Evolutionary conservation across 179 eudicot species (phyloP), one percentile per base, ranked within the genome.

Genomic region (Carnegiea gigantea): DNA sequence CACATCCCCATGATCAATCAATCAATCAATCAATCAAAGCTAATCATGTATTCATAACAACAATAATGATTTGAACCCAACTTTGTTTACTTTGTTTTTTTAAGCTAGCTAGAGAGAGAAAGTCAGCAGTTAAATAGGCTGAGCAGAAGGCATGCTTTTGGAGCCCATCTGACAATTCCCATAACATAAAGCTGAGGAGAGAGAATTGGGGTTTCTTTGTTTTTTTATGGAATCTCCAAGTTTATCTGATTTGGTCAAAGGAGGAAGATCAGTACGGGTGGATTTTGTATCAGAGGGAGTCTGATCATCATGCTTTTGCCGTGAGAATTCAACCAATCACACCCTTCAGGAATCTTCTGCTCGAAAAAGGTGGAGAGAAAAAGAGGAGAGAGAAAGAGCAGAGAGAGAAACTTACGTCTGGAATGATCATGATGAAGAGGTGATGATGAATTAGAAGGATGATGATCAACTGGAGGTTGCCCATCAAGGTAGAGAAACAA

Each of bases 401-500:
- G 46, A 40, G 40, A 40, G 71, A 64, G 51, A 60, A 81, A 57
- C 95, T 89, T 77, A 95, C 98, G 99, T 18, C 73, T 70, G 84
- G 88, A 86, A 84, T 83, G 92, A 5, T 89, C 78, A 78, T 60
- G 88, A 24, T 6, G 91, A 86, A 20, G 57, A 20, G 81, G 40
- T 88, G 62, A 74, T 73, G 82, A 70, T 84, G 70, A 51, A 71
- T 57, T 70, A 36, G 44, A 36, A 70, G 44, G 73, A 70, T 70
- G 73, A 70, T 70, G 44, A 70, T 30, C 72, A 28, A 67, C 72
- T 67, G 72, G 70, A 1, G 83, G 86, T 84, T 91, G 96, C 26
- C 90, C 91, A 73, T 94, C 98, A 11, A 95, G 89, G 80, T 91
- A 92, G 2, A 90, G 87, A 43, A 93, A 91, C 20, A 95, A 90